phyloP scores from a whole-genome alignment of 1,284 basidiomycete genomes.

The Schizophyllum commune region DNA sequence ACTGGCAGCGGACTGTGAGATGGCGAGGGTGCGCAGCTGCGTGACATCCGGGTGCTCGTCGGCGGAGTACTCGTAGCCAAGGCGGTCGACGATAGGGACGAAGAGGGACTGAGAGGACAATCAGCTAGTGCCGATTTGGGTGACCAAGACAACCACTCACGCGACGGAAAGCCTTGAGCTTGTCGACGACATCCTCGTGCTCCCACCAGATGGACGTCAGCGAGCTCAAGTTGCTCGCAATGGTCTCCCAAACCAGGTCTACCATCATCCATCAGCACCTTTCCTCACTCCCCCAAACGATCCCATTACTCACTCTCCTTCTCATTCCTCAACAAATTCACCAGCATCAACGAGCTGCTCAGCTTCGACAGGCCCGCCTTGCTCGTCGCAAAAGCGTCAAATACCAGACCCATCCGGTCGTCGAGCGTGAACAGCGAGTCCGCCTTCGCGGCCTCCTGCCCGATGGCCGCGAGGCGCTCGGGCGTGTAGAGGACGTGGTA shows the following conservation, averaged over 20 bases:
- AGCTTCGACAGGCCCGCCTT: slow-evolving; percentile 75
- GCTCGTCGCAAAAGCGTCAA: slow-evolving; percentile 75
- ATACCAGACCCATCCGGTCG: slow-evolving; percentile 83
- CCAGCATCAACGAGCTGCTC: slow-evolving; percentile 69
- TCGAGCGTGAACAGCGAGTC: slow-evolving; percentile 68
- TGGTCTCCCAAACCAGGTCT: slow-evolving; percentile 74
- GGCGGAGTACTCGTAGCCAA: slow-evolving; percentile 74
- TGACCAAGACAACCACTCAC: slow-evolving; percentile 28
- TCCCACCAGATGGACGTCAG: slow-evolving; percentile 86
- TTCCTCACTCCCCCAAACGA: not conserved
- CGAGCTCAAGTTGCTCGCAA: slow-evolving; percentile 46
- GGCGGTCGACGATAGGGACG: slow-evolving; percentile 68
- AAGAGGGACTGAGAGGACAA: slow-evolving; percentile 50
- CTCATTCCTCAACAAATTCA: slow-evolving; percentile 64
- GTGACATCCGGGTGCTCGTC: slow-evolving; percentile 68
- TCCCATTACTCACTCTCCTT: slow-evolving; percentile 54
- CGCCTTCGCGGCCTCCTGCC: slow-evolving; percentile 64
- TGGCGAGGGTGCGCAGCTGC: slow-evolving; percentile 73
- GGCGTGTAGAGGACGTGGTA: slow-evolving; percentile 88
- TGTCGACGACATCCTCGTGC: slow-evolving; percentile 51
- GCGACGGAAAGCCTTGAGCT: slow-evolving; percentile 56
- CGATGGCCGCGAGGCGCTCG: slow-evolving; percentile 75
- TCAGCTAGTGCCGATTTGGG: slow-evolving; percentile 1
- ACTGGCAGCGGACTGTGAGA: slow-evolving; percentile 58
- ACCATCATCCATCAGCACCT: slow-evolving; percentile 7